Evolutionary conservation across 164 flowering plant genomes (phyloP).

Genomic region (Magnolia sinica): DNA sequence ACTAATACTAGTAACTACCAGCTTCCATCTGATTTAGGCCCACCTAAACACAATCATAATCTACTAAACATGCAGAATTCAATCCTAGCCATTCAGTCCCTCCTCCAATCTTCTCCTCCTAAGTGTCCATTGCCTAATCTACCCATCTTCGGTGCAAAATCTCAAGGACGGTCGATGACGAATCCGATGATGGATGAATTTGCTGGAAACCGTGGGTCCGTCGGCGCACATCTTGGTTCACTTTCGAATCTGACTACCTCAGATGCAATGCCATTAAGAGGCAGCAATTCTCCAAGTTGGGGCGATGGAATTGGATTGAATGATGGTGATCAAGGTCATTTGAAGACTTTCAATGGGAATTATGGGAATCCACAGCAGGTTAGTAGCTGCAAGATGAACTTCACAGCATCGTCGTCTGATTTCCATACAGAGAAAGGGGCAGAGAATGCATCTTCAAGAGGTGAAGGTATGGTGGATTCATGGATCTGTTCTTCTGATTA

Average conservation of each 20-base stretch:
- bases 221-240: conserved; percentile 14
- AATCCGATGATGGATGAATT: conserved; percentile 13
- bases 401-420: conserved; percentile 27
- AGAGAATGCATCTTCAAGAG: conserved; percentile 42
- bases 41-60: conserved; percentile 22
- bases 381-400: conserved; percentile 34
- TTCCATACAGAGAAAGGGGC: conserved; percentile 36
- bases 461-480: conserved; percentile 55
- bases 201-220: conserved; percentile 8
- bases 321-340: conserved; percentile 17
- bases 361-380: conserved; percentile 10
- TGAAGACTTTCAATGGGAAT: conserved; percentile 29
- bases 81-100: conserved; percentile 40
- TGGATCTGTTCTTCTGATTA: conserved; percentile 61
- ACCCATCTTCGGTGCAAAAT: conserved; percentile 15
- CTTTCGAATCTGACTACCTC: conserved; percentile 16
- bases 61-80: conserved; percentile 36
- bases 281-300: conserved; percentile 10
- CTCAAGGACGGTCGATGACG: conserved; percentile 1
- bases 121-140: conserved; percentile 15
- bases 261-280: conserved; percentile 10
- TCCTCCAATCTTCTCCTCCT: conserved; percentile 3
- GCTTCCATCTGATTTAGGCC: conserved; percentile 27
- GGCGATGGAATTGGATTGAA: conserved; percentile 15
- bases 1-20: conserved; percentile 15